phyloP scores from a whole-genome alignment of 345 rosid species.

The Murraya koenigii region DNA sequence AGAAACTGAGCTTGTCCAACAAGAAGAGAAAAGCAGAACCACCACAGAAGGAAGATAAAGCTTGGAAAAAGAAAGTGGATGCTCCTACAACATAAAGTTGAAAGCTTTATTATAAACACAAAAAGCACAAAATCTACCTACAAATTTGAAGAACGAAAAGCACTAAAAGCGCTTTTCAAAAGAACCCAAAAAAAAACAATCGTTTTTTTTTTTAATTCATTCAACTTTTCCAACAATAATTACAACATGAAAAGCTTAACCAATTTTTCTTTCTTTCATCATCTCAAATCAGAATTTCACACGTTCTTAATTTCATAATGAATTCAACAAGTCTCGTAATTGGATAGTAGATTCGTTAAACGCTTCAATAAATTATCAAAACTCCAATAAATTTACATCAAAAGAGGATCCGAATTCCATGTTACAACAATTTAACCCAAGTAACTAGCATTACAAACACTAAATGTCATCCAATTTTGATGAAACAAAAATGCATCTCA shows the following conservation, averaged over 20 bases:
- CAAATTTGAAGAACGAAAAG: too few relatives aligned
- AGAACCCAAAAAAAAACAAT: not conserved
- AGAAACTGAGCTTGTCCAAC: not conserved
- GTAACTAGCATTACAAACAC: not conserved
- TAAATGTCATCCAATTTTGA: not conserved
- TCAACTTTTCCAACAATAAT: not conserved
- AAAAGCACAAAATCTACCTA: not conserved
- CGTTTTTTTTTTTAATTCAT: not conserved
- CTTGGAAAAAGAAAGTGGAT: not conserved
- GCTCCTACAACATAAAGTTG: not conserved
- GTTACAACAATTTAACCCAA: not conserved
- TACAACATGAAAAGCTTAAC: not conserved
- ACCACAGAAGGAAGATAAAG: not conserved
- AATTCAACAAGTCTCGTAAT: not conserved
- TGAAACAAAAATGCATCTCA: constrained; percentile 17
- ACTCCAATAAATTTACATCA: not conserved
- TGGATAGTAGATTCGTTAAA: not conserved
- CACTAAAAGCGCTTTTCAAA: not conserved
- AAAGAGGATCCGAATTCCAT: not conserved
- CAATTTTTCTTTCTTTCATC: not conserved
- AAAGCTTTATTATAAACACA: not conserved
- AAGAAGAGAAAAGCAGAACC: not conserved
- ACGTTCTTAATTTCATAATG: not conserved
- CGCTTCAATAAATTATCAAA: not conserved
- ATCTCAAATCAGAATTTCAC: not conserved